phyloP scores from a whole-genome alignment of 208 protist genomes.

The Cochliopodium minus region DNA sequence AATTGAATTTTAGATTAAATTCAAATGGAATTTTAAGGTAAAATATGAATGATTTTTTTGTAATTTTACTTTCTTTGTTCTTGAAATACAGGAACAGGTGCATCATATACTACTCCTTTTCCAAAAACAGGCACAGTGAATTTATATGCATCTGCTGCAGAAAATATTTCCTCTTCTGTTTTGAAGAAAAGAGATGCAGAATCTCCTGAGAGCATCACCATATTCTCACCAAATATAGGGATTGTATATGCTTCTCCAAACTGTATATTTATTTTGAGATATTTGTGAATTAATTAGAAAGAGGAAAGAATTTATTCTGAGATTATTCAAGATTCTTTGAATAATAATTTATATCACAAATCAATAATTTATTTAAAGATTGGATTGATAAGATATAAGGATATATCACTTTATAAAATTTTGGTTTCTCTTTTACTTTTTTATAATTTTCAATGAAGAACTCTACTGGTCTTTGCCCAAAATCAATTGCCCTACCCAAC shows the following conservation, averaged over 20 bases:
- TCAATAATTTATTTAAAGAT: neutral
- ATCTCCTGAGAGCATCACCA: slow-evolving; percentile 3
- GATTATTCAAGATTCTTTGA: too few relatives aligned
- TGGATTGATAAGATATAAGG: neutral
- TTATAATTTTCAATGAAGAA: neutral
- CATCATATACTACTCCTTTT: slow-evolving; percentile 11
- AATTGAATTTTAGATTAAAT: too few relatives aligned
- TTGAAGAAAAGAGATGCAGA: slow-evolving; percentile 8
- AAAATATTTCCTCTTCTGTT: neutral
- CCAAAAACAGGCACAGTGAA: slow-evolving; percentile 11
- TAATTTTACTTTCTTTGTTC: too few relatives aligned
- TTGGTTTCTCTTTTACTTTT: neutral
- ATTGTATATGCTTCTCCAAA: slow-evolving; percentile 3
- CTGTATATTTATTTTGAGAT: too few relatives aligned
- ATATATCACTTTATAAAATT: neutral
- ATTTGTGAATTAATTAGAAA: too few relatives aligned
- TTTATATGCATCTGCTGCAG: slow-evolving; percentile 3
- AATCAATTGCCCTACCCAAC: neutral
- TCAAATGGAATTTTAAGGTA: too few relatives aligned
- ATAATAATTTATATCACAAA: too few relatives aligned
- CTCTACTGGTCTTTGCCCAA: neutral
- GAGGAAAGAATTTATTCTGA: too few relatives aligned
- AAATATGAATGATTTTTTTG: too few relatives aligned
- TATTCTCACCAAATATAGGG: slow-evolving; percentile 1
- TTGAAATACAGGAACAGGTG: neutral